These are phyloP conservation scores for Stentor coeruleus DNA, from an alignment of 73 alveolate genomes.

Conservation along the genomic window DNA sequence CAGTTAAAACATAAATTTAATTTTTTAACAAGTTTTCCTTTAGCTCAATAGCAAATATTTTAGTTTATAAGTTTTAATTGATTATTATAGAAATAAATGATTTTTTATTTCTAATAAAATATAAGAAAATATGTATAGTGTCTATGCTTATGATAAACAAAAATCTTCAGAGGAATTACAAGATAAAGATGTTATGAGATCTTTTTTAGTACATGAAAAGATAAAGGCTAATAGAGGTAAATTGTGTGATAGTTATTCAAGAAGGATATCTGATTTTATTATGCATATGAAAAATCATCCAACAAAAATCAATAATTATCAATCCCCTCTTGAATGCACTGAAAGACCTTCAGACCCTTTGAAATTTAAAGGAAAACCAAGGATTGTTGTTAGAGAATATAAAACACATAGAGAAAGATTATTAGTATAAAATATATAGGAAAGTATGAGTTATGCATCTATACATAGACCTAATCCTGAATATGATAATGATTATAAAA, in stretches of 20 bases:
- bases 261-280: not conserved
- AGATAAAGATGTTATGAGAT: not conserved
- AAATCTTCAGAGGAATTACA: not conserved
- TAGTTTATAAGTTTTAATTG: too few species aligned
- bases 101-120: too few species aligned
- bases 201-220: not conserved
- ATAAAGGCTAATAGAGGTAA: not conserved
- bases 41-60: too few species aligned
- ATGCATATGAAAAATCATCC: not conserved
- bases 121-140: not conserved
- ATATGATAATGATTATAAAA: too few species aligned
- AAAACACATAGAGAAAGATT: not conserved
- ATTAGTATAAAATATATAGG: too few species aligned
- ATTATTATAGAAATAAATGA: too few species aligned
- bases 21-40: too few species aligned
- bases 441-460: too few species aligned
- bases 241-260: not conserved
- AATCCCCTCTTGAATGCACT: not conserved
- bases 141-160: not conserved
- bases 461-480: too few species aligned
- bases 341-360: not conserved
- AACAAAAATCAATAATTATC: not conserved
- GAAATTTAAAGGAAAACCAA: not conserved
- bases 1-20: too few species aligned
- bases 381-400: not conserved